Conservation (phyloP, 129 eudicot species). For the Ambrosia artemisiifolia region DNA sequence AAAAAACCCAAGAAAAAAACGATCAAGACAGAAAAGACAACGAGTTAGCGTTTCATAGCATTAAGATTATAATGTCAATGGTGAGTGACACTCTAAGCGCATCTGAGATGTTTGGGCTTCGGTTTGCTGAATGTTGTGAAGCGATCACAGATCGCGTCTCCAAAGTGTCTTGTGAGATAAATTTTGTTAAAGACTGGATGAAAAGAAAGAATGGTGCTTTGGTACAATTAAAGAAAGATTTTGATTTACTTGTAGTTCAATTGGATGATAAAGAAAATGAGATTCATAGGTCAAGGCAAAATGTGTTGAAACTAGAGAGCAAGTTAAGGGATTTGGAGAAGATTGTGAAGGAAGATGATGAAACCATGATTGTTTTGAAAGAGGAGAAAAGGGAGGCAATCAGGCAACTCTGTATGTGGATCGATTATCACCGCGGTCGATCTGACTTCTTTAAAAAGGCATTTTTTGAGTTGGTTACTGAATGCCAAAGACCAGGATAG, state of each 20-base stretch:
- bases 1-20: constrained; percentile 39
- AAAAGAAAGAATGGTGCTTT: constrained; percentile 42
- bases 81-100: constrained; percentile 38
- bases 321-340: constrained; percentile 59
- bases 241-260: constrained; percentile 35
- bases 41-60: constrained; percentile 26
- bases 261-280: constrained; percentile 62
- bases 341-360: constrained; percentile 47
- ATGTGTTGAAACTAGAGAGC: constrained; percentile 48
- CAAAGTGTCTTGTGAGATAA: constrained; percentile 54
- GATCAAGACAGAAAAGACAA: constrained; percentile 46
- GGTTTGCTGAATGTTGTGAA: constrained; percentile 45
- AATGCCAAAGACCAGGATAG: constrained; percentile 16
- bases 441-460: constrained; percentile 53
- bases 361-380: constrained; percentile 38
- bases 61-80: constrained; percentile 37
- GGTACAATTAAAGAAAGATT: constrained; percentile 40
- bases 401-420: constrained; percentile 74
- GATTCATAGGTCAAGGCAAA: constrained; percentile 44
- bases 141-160: constrained; percentile 57
- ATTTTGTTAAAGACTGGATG: constrained; percentile 61
- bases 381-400: constrained; percentile 90
- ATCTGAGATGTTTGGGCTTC: constrained; percentile 39
- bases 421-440: constrained; percentile 72
- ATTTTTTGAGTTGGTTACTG: constrained; percentile 27